These are phyloP conservation scores for Fusarium pininemorale DNA, from an alignment of 2,329 filamentous ascomycete genomes.

Conservation along the genomic window DNA sequence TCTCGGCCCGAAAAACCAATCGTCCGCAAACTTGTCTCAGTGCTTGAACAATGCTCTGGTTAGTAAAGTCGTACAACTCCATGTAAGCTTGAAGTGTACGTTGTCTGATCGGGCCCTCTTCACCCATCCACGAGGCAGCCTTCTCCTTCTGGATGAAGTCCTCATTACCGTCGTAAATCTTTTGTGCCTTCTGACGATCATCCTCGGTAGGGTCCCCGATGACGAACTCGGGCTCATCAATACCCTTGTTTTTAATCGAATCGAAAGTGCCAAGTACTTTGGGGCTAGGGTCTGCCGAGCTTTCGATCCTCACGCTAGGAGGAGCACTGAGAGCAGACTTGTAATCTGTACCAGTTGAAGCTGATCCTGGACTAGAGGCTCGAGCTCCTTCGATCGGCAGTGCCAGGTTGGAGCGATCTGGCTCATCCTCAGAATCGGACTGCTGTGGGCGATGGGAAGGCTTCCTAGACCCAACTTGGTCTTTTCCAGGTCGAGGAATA, in stretches of 20 bases:
- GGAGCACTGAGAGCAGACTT: slow-evolving; percentile 54
- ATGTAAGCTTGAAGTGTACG: slow-evolving; percentile 81
- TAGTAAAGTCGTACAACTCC: slow-evolving; percentile 87
- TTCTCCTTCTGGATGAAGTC: slow-evolving; percentile 81
- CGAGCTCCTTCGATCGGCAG: slow-evolving; percentile 55
- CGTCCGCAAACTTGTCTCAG: slow-evolving; percentile 84
- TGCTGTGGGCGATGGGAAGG: slow-evolving; percentile 38
- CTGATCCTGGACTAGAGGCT: slow-evolving; percentile 47
- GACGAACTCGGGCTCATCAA: slow-evolving; percentile 68
- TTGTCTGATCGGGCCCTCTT: slow-evolving; percentile 69
- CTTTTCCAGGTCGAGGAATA: slow-evolving; percentile 25
- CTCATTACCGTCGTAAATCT: slow-evolving; percentile 86
- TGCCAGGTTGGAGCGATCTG: slow-evolving; percentile 48
- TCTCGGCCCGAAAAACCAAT: slow-evolving; percentile 87
- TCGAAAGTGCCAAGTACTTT: slow-evolving; percentile 47
- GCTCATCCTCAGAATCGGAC: slow-evolving; percentile 48
- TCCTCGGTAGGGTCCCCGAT: slow-evolving; percentile 70
- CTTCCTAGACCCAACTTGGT: slow-evolving; percentile 43
- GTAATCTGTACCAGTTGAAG: slow-evolving; percentile 51
- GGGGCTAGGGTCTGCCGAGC: slow-evolving; percentile 50
- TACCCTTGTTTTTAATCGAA: slow-evolving; percentile 50
- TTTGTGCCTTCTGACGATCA: slow-evolving; percentile 80
- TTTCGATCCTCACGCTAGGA: slow-evolving; percentile 58
- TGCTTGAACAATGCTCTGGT: slow-evolving; percentile 80
- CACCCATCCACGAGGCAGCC: slow-evolving; percentile 89